Evolutionary conservation across 306 rosid species (phyloP), one percentile per base, ranked within the genome.

Genomic region (Lotus japonicus): DNA sequence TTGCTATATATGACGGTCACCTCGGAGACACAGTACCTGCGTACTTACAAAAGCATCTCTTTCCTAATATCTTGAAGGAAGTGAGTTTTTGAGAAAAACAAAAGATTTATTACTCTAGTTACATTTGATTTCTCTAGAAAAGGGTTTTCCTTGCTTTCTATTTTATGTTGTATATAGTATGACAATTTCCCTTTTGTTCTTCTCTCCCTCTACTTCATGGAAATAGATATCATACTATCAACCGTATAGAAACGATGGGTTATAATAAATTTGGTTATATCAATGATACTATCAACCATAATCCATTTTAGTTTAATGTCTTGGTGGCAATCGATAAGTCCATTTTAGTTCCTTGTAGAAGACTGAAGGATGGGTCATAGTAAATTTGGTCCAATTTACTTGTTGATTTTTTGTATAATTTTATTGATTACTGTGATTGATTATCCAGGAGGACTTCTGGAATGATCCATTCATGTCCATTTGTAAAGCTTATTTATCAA

Each of bases 1-100:
- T 90, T 72, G 97, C 97, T 8, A 81, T 90, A 75, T 88, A 77
- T 41, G 97, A 90, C 42, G 97, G 97, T 38, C 95, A 90, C 77
- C 76, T 90, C 52, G 95, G 97, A 70, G 97, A 90, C 61, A 88
- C 70, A 23, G 97, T 90, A 35, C 97, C 97, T 0, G 76, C 90
- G 66, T 90, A 88, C 81, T 79, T 90, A 48, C 95, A 90, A 60
- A 84, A 86, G 83, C 70, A 90, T 80, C 86, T 90, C 19, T 86
- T 90, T 77, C 39, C 90, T 67, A 90, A 90, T 79, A 90, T 90
- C 68, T 77, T 90, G 77, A 86, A 90, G 72, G 95, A 90, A 75
- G 97, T 90, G 73, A 86, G 96, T 81, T 73, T 10, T 61, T 60
- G 55, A 66, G 62, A 53, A 31, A 58, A 78, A 58, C 58, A 64